Base-by-base conservation (phyloP, 371 early-diverging fungal genomes). In the Haplosporangium sp. region DNA sequence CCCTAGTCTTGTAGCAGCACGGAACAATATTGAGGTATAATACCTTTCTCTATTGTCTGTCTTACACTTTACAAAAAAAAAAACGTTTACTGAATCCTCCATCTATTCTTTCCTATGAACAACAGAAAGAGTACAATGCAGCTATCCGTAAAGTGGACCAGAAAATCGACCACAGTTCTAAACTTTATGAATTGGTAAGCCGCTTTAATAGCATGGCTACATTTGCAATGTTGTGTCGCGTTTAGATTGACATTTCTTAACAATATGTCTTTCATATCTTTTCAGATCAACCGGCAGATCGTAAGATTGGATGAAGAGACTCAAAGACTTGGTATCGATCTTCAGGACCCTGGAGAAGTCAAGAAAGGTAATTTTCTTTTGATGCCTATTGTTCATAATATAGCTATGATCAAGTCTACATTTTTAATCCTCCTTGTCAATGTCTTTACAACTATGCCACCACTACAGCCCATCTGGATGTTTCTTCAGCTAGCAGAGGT, bases 91-190 rank as follows among this genome's bases (percentile, higher is more conserved):
- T 27, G 27, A 27, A 27, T 27, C 27, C 27, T 27, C 27, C 27
- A 5, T 9, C 20, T 48, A 20, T 52, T 40, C 3, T 10, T 34
- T 17, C 17, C 1, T 17, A 27, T 48, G 48, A 62, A 7, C 3
- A 60, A 42, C 44, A 74, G 70, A 78, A 73, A 62, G 69, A 78
- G 17, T 78, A 78, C 55, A 39, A 61, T 27, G 67, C 69, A 13
- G 78, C 78, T 10, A 78, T 78, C 38, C 61, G 67, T 35, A 78
- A 78, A 40, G 78, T 78, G 27, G 78, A 78, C 57, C 78, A 78
- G 59, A 78, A 78, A 62, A 73, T 78, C 20, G 78, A 78, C 45
- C 61, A 66, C 35, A 67, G 65, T 40, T 42, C 64, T 1, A 78
- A 73, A 37, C 71, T 78, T 6, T 78, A 78, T 42, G 78, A 78